Evolutionary conservation across 352 stramenopile genomes (phyloP), one percentile per base, ranked within the genome.

Genomic region (Globisporangium apiculatum): DNA sequence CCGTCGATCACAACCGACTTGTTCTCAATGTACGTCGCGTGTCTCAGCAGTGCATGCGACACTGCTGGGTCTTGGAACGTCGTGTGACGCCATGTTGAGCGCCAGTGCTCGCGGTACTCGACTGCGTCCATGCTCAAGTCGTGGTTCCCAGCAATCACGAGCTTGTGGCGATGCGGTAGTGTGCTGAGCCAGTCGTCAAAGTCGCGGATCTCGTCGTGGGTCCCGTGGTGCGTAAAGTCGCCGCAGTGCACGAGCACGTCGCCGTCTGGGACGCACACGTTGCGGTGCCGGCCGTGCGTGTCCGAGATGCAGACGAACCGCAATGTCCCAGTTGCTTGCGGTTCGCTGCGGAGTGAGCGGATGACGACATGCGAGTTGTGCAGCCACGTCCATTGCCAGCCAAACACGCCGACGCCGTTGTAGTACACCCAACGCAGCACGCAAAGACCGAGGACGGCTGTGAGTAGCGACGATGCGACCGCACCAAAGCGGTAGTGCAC

Each of bases 211-310:
- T 94, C 80, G 0, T 70, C 58, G 63, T 90, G 81, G 0, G 75
- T 83, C 3, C 85, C 85, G 15, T 62, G 87, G 41, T 85, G 83
- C 50, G 83, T 92, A 41, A 98, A 92, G 69, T 98, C 91, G 15
- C 84, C 83, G 62, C 95, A 91, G 47, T 96, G 88, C 50, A 98
- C 77, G 36, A 97, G 60, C 38, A 97, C 75, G 58, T 95, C 86
- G 41, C 95, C 83, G 4, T 69, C 51, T 0, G 84, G 79, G 0
- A 93, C 61, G 36, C 53, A 67, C 50, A 98, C 68, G 15, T 79
- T 68, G 7, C 72, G 75, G 58, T 94, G 85, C 38, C 76, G 77
- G n/a, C 65, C 67, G 47, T 94, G 85, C 15, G 85, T 94, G 57
- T 94, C 85, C 0, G 85, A 94, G 58, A 94, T 72, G 63, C 84